Conservation (phyloP, 139 green algal species). For the Nannochloris sp. region DNA sequence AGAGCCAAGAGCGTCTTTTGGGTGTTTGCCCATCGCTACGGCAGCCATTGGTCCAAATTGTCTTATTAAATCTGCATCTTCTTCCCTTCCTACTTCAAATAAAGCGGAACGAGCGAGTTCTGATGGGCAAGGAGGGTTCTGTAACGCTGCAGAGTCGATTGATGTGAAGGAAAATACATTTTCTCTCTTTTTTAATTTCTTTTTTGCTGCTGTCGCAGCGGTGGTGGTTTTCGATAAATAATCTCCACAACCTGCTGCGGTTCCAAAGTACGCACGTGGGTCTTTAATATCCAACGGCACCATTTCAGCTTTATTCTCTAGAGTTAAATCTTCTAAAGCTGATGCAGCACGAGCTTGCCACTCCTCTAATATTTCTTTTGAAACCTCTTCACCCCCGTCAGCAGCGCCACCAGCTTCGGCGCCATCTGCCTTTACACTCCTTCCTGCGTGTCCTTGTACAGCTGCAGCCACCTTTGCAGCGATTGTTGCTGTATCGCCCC, state of each 20-base stretch:
- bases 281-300: constrained; percentile 1
- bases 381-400: neutral
- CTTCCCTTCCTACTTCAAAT: constrained; percentile 11
- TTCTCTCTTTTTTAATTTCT: neutral
- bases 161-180: neutral
- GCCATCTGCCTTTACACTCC: neutral
- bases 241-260: neutral
- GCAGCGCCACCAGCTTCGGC: neutral
- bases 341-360: constrained; percentile 19
- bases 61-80: constrained; percentile 8
- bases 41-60: constrained; percentile 24
- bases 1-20: constrained; percentile 13
- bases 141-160: neutral
- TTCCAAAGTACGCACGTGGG: neutral
- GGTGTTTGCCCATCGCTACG: neutral
- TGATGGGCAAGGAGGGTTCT: constrained; percentile 12
- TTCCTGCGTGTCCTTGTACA: neutral
- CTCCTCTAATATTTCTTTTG: neutral
- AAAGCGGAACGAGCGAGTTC: constrained; percentile 6
- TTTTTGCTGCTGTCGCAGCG: neutral
- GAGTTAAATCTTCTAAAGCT: constrained; percentile 12
- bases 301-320: neutral
- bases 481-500: neutral
- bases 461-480: constrained; percentile 10
- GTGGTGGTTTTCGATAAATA: neutral